A percentile compares a stretch with the other conserved stretches of the same genome.
Conservation (phyloP, 257 asterid genomes). For the Primulina eburnea region DNA sequence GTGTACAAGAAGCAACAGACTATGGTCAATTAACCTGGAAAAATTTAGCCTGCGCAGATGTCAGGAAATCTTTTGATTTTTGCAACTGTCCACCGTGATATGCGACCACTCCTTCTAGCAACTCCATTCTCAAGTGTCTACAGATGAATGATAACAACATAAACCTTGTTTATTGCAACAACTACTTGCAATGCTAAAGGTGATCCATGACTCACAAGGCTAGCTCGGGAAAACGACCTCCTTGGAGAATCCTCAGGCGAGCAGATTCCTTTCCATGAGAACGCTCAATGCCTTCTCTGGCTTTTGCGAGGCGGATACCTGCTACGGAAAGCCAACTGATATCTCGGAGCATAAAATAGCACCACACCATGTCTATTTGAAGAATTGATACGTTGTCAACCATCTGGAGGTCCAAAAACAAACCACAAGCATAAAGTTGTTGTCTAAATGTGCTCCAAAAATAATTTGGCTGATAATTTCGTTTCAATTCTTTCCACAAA, state of each 20-base stretch:
- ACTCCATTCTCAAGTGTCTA: slow-evolving; percentile 85
- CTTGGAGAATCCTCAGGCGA: slow-evolving; percentile 85
- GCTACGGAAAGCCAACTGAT: slow-evolving; percentile 90
- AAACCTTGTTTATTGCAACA: slow-evolving; percentile 10
- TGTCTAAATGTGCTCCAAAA: slow-evolving; percentile 11
- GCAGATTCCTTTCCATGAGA: slow-evolving; percentile 87
- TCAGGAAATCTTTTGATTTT: slow-evolving; percentile 56
- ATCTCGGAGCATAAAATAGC: slow-evolving; percentile 92
- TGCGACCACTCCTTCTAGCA: slow-evolving; percentile 91
- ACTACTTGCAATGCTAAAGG: slow-evolving; percentile 7
- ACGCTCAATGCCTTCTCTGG: slow-evolving; percentile 89
- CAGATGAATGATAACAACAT: slow-evolving; percentile 19
- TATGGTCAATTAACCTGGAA: slow-evolving; percentile 43
- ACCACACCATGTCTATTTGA: slow-evolving; percentile 98
- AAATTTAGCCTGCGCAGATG: slow-evolving; percentile 69
- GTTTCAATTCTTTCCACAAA: neutral
- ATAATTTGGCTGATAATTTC: neutral
- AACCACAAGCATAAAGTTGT: slow-evolving; percentile 18
- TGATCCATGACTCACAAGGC: slow-evolving; percentile 56
- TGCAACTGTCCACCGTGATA: slow-evolving; percentile 67
- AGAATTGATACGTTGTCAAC: slow-evolving; percentile 85
- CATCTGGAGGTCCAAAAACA: slow-evolving; percentile 51
- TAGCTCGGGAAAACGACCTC: slow-evolving; percentile 76
- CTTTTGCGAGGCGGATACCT: slow-evolving; percentile 75
- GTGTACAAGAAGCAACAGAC: slow-evolving; percentile 5